Base-by-base conservation (phyloP, 1,284 basidiomycete species). In the Cryptococcus sp. region DNA sequence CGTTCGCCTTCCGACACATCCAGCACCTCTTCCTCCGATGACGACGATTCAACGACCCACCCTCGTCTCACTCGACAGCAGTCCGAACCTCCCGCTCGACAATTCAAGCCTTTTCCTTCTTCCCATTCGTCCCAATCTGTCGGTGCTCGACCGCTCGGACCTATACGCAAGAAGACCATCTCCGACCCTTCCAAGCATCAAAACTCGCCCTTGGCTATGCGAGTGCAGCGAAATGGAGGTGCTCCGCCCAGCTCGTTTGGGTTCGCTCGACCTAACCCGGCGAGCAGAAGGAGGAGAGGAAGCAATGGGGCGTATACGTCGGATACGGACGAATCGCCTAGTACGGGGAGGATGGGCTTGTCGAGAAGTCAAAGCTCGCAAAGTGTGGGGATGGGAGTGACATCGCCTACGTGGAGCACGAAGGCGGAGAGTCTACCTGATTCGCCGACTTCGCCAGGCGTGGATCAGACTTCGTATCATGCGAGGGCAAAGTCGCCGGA, bases 1-100 rank as follows among this genome's bases (percentile, higher is more conserved):
- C 59, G 62, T 7, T 68, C 68, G 5, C 62, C 66, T 4, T 68
- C 66, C 1, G 69, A 70, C 43, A 60, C 61, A 5, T 66, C 66
- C 4, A 51, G 53, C 21, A 58, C 60, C 14, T 57, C 57, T 4
- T 66, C 61, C 9, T 56, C 58, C 1, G 57, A 59, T 5, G 64
- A 64, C 19, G 54, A 55, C 32, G 45, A 45, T 14, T 36, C 35
- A 25, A 36, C 36, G 23, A 33, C 38, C 34, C 34, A 52, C 43
- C n/a, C 43, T 10, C 41, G 50, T 2, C n/a, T n/a, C n/a, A n/a
- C n/a, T n/a, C 50, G 62, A 19, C 62, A 59, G 19, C 26, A 35
- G 9, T 61, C 60, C 14, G 58, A 56, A 9, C 60, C 59, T 2
- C 45, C 54, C 38, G n/a, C 7, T 21, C 11, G 39, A 33, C 28